These are phyloP conservation scores for Aspergillus ustus DNA, from an alignment of 2,329 filamentous ascomycete species.

Conservation along the genomic window DNA sequence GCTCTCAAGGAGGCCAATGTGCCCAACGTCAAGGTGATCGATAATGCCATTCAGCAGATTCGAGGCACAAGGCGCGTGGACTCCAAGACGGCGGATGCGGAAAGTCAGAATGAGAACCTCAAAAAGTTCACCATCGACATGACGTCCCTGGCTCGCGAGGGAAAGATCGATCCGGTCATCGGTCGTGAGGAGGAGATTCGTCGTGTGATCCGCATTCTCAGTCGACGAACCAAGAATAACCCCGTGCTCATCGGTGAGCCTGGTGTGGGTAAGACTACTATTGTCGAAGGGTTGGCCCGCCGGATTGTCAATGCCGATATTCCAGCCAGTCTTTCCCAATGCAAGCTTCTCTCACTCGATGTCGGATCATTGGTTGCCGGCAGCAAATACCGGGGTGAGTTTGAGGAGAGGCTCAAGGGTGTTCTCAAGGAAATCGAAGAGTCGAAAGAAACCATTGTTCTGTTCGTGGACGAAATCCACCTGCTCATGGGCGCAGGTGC, in stretches of 20 bases:
- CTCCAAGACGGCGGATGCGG: conserved; percentile 90
- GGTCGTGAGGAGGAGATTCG: conserved; percentile 95
- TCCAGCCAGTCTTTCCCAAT: conserved; percentile 90
- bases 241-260: conserved; percentile 97
- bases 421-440: conserved; percentile 96
- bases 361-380: conserved; percentile 94
- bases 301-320: conserved; percentile 97
- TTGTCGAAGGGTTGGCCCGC: conserved; percentile 93
- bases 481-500: conserved; percentile 96
- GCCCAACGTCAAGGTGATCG: conserved; percentile 86
- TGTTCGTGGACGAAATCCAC: conserved; percentile 99
- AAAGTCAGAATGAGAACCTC: conserved; percentile 91
- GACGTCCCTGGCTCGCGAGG: conserved; percentile 93
- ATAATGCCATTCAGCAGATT: conserved; percentile 88
- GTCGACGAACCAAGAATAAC: conserved; percentile 96
- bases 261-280: conserved; percentile 97
- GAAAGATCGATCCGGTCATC: conserved; percentile 97
- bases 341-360: conserved; percentile 91
- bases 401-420: conserved; percentile 99
- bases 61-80: conserved; percentile 92
- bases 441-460: conserved; percentile 93
- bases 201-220: conserved; percentile 87
- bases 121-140: conserved; percentile 99
- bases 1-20: conserved; percentile 85
- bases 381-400: conserved; percentile 98